These are phyloP conservation scores for Cryptococcus jaspeensis DNA, from an alignment of 1,284 basidiomycete species.

Conservation along the genomic window DNA sequence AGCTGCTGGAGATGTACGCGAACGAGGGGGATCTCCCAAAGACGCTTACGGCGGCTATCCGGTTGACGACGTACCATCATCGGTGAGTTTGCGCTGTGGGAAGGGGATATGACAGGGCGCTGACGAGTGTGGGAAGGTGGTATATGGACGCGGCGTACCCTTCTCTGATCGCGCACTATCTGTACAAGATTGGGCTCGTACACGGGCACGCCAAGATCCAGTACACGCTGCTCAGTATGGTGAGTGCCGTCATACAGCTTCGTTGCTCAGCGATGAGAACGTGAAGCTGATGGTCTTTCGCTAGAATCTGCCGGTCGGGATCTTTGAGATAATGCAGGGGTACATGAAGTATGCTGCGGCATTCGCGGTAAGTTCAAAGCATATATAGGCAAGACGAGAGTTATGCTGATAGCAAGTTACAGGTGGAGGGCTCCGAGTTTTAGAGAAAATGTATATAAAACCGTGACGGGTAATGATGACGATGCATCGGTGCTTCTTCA, in stretches of 20 bases:
- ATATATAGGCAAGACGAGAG: background rate
- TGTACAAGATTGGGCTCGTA: conserved; percentile 91
- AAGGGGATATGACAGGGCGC: background rate
- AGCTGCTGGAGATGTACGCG: conserved; percentile 90
- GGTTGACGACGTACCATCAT: conserved; percentile 87
- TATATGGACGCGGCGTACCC: conserved; percentile 82
- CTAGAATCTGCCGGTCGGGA: conserved; percentile 69
- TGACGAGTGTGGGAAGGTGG: conserved; percentile 34
- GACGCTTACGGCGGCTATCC: conserved; percentile 84
- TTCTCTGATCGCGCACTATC: conserved; percentile 78
- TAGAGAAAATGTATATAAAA: background rate
- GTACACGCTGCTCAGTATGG: conserved; percentile 92
- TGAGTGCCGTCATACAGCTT: conserved; percentile 18
- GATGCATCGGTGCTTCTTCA: background rate
- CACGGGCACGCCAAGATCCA: conserved; percentile 93
- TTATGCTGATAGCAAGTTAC: background rate
- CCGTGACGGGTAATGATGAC: background rate
- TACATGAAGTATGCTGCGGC: conserved; percentile 45
- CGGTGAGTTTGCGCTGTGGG: conserved; percentile 43
- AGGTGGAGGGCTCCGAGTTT: conserved; percentile 2
- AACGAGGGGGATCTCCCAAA: conserved; percentile 90
- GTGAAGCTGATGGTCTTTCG: background rate
- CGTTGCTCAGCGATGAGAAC: background rate
- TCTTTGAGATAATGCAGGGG: conserved; percentile 83
- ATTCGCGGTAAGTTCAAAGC: conserved; percentile 21